A percentile compares a stretch with the other conserved stretches of the same genome.
These are phyloP conservation scores for Cinnamomum chago DNA, from an alignment of 164 flowering plant species.

Conservation along the genomic window DNA sequence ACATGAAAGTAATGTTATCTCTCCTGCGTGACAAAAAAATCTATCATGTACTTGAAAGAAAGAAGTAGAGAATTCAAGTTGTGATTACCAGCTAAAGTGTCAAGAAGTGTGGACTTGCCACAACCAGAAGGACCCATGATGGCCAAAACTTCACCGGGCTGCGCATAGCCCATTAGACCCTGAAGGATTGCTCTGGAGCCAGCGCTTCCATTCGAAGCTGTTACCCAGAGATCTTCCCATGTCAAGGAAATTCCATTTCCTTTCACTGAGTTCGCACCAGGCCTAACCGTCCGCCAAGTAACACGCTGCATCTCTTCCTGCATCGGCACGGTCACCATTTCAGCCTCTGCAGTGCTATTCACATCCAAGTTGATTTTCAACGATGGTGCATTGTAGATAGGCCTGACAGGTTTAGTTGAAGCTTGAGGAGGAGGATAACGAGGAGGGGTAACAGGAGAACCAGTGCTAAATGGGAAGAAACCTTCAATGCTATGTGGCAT, in stretches of 20 bases:
- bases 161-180: constrained; percentile 40
- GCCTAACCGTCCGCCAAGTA: not conserved
- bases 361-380: not conserved
- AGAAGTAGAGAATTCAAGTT: not conserved
- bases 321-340: not conserved
- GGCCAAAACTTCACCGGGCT: constrained; percentile 43
- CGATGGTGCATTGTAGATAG: not conserved
- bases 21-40: not conserved
- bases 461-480: constrained; percentile 5
- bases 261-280: not conserved
- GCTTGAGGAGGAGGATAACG: not conserved
- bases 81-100: constrained; percentile 41
- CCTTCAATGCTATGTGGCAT: not conserved
- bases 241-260: constrained; percentile 26
- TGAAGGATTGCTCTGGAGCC: constrained; percentile 23
- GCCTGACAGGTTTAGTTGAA: not conserved
- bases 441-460: not conserved
- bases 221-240: constrained; percentile 42
- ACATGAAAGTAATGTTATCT: not conserved
- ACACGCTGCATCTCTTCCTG: not conserved
- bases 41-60: not conserved
- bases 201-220: constrained; percentile 18
- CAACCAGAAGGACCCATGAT: constrained; percentile 61
- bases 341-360: not conserved
- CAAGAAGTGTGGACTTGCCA: constrained; percentile 51